Evolutionary conservation across 352 stramenopile genomes (phyloP).

Genomic region (Globisporangium apiculatum): DNA sequence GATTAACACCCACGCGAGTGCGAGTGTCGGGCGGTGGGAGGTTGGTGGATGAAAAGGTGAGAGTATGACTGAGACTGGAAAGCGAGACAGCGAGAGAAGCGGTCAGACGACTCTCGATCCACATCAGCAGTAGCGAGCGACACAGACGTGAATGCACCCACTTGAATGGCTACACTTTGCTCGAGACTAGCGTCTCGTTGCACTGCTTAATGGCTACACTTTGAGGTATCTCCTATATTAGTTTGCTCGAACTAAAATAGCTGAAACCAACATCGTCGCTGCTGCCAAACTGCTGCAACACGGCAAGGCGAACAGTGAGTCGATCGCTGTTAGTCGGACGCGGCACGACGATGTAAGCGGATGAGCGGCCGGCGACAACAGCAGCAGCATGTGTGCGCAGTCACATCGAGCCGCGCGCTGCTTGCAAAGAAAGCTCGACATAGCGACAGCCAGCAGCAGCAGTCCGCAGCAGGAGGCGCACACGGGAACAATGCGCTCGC

Average conservation of each 20-base stretch:
- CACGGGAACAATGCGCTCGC: conserved; percentile 29
- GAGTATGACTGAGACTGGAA: neutral
- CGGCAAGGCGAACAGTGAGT: neutral
- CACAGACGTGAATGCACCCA: neutral
- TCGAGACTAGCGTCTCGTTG: too few species aligned
- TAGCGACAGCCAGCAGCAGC: neutral
- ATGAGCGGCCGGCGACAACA: conserved; percentile 9
- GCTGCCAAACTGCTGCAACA: too few species aligned
- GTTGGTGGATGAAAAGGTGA: neutral
- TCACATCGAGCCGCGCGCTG: neutral
- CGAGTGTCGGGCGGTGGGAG: too few species aligned
- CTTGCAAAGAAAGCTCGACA: conserved; percentile 8
- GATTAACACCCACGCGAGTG: too few species aligned
- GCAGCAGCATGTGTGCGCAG: conserved; percentile 1
- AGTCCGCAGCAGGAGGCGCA: neutral
- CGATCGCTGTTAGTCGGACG: neutral
- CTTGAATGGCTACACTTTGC: neutral
- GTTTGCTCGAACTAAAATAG: too few species aligned
- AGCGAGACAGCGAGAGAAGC: neutral
- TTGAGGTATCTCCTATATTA: too few species aligned
- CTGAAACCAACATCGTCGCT: too few species aligned
- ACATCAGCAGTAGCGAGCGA: neutral
- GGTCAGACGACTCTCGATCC: too few species aligned
- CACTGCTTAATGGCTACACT: too few species aligned
- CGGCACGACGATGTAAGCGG: conserved; percentile 2